Evolutionary conservation across 108 stramenopile genomes (phyloP).

Genomic region (Cyclotella kingstonii): DNA sequence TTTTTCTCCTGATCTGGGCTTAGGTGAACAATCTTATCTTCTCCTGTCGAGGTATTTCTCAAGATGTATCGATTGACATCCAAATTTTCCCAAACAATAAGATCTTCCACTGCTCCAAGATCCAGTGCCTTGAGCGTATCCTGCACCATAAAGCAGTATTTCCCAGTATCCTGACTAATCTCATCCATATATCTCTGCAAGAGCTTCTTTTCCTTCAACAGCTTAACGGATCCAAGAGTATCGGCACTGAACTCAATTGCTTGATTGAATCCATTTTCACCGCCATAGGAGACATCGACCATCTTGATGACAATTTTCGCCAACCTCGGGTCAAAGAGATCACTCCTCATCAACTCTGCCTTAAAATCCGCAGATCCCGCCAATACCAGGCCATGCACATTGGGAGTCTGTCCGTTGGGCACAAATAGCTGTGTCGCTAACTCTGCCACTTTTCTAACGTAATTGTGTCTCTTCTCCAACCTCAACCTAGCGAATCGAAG

Average conservation of each 20-base stretch:
- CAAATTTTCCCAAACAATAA: slow-evolving; percentile 97
- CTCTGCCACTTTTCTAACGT: slow-evolving; percentile 98
- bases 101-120: slow-evolving; percentile 96
- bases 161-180: slow-evolving; percentile 97
- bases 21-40: slow-evolving; percentile 86
- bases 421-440: slow-evolving; percentile 96
- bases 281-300: slow-evolving; percentile 98
- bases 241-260: slow-evolving; percentile 97
- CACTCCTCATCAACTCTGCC: slow-evolving; percentile 89
- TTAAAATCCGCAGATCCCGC: slow-evolving; percentile 99
- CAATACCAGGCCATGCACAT: slow-evolving; percentile 94
- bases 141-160: slow-evolving; percentile 98
- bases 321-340: slow-evolving; percentile 95
- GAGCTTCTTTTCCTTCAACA: slow-evolving; percentile 98
- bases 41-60: slow-evolving; percentile 81
- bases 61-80: slow-evolving; percentile 80
- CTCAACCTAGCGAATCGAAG: slow-evolving; percentile 98
- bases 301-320: slow-evolving; percentile 95
- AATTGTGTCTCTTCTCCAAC: slow-evolving; percentile 99
- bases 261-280: slow-evolving; percentile 99
- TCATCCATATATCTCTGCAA: slow-evolving; percentile 98
- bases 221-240: slow-evolving; percentile 93
- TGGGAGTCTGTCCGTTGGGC: slow-evolving; percentile 92
- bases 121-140: slow-evolving; percentile 98
- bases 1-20: slow-evolving; percentile 89